Conservation (phyloP, 2,329 filamentous ascomycete species). For the Diaporthe australafricana region DNA sequence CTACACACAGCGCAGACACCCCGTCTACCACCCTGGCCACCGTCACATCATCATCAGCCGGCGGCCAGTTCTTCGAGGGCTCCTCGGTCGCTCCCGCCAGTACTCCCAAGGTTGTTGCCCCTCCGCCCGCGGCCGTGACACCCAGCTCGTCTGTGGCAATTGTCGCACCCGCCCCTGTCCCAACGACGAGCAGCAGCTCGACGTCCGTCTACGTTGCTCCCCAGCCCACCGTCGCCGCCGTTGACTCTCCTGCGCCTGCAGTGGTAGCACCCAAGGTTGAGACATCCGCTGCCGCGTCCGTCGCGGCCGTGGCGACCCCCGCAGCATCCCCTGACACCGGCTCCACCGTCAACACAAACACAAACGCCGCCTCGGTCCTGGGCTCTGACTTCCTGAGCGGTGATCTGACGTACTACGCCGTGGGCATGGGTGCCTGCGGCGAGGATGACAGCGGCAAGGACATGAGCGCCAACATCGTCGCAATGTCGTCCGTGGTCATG, state of each 20-base stretch:
- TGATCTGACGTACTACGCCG: constrained; percentile 79
- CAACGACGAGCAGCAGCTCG: constrained; percentile 43
- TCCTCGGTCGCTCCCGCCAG: constrained; percentile 35
- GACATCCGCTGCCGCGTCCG: constrained; percentile 42
- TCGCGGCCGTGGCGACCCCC: constrained; percentile 43
- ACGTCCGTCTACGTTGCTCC: constrained; percentile 39
- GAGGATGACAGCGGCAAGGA: constrained; percentile 68
- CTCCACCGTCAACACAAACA: constrained; percentile 40
- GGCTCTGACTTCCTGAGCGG: constrained; percentile 59
- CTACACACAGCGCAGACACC: constrained; percentile 42
- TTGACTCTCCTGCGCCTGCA: constrained; percentile 31
- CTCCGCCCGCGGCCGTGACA: constrained; percentile 24
- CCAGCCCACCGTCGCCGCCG: constrained; percentile 42
- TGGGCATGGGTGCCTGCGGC: constrained; percentile 78
- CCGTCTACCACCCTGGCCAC: constrained; percentile 40
- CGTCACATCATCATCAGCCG: constrained; percentile 40
- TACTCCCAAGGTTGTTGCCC: constrained; percentile 45
- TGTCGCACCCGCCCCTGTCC: constrained; percentile 40
- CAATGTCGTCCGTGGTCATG: constrained; percentile 75
- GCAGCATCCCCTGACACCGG: constrained; percentile 42
- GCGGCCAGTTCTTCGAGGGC: constrained; percentile 48
- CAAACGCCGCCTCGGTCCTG: constrained; percentile 42
- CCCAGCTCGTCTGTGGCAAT: constrained; percentile 15
- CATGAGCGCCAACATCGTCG: constrained; percentile 70
- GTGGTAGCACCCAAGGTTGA: constrained; percentile 31